These are phyloP conservation scores for Fusarium nodosum DNA, from an alignment of 2,329 filamentous ascomycete genomes.

Conservation along the genomic window DNA sequence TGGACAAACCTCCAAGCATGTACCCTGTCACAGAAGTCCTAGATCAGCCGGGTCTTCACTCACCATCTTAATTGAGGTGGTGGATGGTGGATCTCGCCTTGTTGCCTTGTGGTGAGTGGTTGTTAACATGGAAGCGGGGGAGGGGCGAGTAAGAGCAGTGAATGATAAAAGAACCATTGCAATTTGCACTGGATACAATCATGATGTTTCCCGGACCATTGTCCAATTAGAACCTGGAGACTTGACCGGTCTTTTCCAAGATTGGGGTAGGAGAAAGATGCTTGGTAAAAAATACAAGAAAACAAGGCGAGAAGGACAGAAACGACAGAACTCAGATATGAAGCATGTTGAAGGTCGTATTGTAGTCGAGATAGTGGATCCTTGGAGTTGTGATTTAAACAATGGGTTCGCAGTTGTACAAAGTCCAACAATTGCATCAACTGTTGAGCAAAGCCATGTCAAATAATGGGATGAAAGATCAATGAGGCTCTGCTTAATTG, in stretches of 20 bases:
- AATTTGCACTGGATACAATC: constrained; percentile 38
- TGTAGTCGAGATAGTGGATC: constrained; percentile 36
- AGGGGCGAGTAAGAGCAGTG: constrained; percentile 41
- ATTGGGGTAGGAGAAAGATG: constrained; percentile 13
- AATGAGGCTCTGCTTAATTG: constrained; percentile 39
- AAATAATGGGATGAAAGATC: not conserved
- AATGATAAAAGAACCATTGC: constrained; percentile 22
- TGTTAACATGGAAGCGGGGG: constrained; percentile 36
- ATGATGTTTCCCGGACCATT: constrained; percentile 21
- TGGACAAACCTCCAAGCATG: constrained; percentile 11
- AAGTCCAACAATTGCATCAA: constrained; percentile 6
- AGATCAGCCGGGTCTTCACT: constrained; percentile 19
- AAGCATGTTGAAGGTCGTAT: constrained; percentile 27
- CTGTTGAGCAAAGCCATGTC: not conserved
- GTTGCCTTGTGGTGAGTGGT: constrained; percentile 31
- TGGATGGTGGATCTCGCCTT: constrained; percentile 42
- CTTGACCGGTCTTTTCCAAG: constrained; percentile 13
- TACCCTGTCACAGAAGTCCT: constrained; percentile 35
- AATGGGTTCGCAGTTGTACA: constrained; percentile 16
- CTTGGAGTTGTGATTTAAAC: constrained; percentile 28
- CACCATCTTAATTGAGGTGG: constrained; percentile 28
- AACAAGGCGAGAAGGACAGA: constrained; percentile 3
- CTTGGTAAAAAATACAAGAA: constrained; percentile 1
- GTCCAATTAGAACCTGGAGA: constrained; percentile 27
- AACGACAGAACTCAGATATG: constrained; percentile 12